Conservation (phyloP, 1,284 basidiomycete species). For the Irpex sp. region DNA sequence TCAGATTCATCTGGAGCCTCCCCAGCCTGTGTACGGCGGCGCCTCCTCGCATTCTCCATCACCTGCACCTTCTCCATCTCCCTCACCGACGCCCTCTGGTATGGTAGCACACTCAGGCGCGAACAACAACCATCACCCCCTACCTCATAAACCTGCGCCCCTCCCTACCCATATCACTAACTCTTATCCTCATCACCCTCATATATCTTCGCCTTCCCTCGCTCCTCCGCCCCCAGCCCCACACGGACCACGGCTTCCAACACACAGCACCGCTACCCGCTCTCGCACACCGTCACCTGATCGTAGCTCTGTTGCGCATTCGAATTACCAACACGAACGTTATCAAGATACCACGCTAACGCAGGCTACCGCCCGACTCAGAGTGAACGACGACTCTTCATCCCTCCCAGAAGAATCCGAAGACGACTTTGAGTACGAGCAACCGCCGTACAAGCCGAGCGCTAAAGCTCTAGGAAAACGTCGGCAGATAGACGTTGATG, state of each 20-base stretch:
- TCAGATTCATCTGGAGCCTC: constrained; percentile 23
- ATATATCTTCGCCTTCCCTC: constrained; percentile 34
- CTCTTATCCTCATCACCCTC: constrained; percentile 23
- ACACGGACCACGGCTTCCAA: constrained; percentile 64
- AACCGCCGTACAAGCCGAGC: constrained; percentile 49
- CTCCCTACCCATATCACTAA: constrained; percentile 15
- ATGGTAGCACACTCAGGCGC: constrained; percentile 20
- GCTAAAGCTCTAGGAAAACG: constrained; percentile 81
- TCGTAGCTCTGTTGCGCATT: constrained; percentile 16
- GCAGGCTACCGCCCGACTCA: constrained; percentile 11
- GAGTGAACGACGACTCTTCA: constrained; percentile 14
- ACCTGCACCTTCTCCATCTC: constrained; percentile 34
- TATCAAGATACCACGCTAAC: neutral
- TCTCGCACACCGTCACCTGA: constrained; percentile 56
- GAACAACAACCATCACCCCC: neutral
- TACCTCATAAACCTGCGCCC: constrained; percentile 8
- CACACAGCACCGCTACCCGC: constrained; percentile 31
- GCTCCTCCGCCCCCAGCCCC: constrained; percentile 64
- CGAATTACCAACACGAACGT: constrained; percentile 2
- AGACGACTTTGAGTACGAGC: constrained; percentile 16
- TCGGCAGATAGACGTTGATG: constrained; percentile 44
- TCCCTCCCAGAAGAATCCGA: constrained; percentile 7
- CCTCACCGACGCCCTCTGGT: constrained; percentile 33
- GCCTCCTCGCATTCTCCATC: constrained; percentile 37
- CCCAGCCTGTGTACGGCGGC: constrained; percentile 22